Conservation (phyloP, 306 rosid species). For the Dalbergia oliveri region DNA sequence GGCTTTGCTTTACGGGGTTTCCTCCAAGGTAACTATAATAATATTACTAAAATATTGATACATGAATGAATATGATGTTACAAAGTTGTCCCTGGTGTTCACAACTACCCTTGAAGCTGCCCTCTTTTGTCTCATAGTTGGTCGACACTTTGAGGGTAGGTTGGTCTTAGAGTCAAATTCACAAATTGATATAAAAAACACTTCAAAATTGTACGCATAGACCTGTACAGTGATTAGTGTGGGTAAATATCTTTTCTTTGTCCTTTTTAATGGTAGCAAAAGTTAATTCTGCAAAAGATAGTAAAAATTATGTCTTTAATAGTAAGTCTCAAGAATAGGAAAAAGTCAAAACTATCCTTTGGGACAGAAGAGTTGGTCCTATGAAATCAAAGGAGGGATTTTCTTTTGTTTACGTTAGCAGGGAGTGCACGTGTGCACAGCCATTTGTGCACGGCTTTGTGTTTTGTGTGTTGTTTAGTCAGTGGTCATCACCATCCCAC, state of each 20-base stretch:
- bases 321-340: not conserved
- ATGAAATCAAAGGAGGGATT: not conserved
- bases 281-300: too few species aligned
- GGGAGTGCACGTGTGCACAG: slow-evolving; percentile 73
- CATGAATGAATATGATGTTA: not conserved
- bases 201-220: too few species aligned
- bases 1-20: not conserved
- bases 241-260: not conserved
- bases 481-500: slow-evolving; percentile 48
- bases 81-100: slow-evolving; percentile 16
- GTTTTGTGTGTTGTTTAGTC: too few species aligned
- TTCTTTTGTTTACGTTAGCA: slow-evolving; percentile 34
- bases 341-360: not conserved
- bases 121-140: not conserved
- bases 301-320: too few species aligned
- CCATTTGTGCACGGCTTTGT: slow-evolving; percentile 56
- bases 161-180: not conserved
- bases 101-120: not conserved
- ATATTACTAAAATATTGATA: not conserved
- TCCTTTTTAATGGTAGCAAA: not conserved
- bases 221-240: not conserved
- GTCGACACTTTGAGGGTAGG: not conserved
- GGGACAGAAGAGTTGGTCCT: slow-evolving; percentile 23
- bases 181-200: not conserved
- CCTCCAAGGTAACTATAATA: not conserved